phyloP scores from a whole-genome alignment of 257 asterid species.

The Nyctanthes arbortristis region DNA sequence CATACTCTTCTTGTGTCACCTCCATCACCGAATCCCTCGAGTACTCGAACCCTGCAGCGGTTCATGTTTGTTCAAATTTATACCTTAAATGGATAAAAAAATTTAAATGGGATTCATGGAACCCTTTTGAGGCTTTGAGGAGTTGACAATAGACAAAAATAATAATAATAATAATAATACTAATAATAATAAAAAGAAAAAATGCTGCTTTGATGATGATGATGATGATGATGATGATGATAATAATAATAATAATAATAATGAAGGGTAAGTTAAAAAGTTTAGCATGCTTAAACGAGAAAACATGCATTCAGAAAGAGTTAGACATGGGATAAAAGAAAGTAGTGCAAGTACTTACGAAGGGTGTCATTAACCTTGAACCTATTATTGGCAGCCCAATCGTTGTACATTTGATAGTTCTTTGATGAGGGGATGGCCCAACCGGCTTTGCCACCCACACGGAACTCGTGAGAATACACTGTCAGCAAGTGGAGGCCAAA shows the following conservation, averaged over 20 bases:
- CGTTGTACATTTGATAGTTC: constrained; percentile 48
- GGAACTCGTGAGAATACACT: constrained; percentile 42
- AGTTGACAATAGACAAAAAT: too few relatives aligned
- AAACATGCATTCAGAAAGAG: not conserved
- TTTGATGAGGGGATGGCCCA: constrained; percentile 59
- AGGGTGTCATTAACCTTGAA: constrained; percentile 75
- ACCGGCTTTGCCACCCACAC: constrained; percentile 63
- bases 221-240: too few relatives aligned
- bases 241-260: too few relatives aligned
- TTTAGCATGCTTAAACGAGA: too few relatives aligned
- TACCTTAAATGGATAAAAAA: too few relatives aligned
- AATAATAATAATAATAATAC: too few relatives aligned
- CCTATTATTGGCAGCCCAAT: constrained; percentile 78
- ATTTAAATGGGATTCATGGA: too few relatives aligned
- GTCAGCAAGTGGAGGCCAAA: constrained; percentile 22
- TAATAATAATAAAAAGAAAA: too few relatives aligned
- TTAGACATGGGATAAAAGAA: not conserved
- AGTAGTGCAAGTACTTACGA: constrained; percentile 51
- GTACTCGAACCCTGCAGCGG: constrained; percentile 58
- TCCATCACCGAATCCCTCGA: constrained; percentile 65
- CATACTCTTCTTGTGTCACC: constrained; percentile 59
- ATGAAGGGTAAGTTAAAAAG: too few relatives aligned
- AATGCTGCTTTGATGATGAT: too few relatives aligned
- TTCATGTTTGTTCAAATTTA: too few relatives aligned
- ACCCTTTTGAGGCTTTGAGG: too few relatives aligned